Percentiles rank a stretch among this genome's conserved stretches.
These are phyloP conservation scores for Anethum foeniculum DNA, from an alignment of 140 eudicot species.

Conservation along the genomic window DNA sequence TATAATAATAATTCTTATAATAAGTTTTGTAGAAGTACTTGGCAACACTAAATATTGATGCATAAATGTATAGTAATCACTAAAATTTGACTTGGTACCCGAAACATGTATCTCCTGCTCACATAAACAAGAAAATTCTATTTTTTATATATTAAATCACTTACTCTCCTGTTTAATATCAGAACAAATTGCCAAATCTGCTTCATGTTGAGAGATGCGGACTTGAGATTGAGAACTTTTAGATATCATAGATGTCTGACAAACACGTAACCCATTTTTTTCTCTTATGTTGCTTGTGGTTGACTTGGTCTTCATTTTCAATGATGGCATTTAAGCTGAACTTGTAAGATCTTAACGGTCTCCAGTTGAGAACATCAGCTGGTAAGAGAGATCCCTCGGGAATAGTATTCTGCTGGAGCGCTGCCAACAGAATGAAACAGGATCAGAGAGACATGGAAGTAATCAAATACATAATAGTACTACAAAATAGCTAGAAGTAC, in stretches of 20 bases:
- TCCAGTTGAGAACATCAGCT: constrained; percentile 34
- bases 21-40: not conserved
- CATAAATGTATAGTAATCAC: not conserved
- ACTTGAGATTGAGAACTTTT: constrained; percentile 44
- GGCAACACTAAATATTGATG: not conserved
- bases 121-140: not conserved
- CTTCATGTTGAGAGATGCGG: constrained; percentile 34
- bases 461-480: not conserved
- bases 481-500: not conserved
- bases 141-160: not conserved
- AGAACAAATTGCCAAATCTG: constrained; percentile 25
- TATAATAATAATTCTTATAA: not conserved
- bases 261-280: constrained; percentile 63
- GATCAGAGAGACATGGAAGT: not conserved
- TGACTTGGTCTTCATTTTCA: constrained; percentile 88
- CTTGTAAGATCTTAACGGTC: constrained; percentile 20
- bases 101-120: not conserved
- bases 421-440: not conserved
- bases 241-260: constrained; percentile 66
- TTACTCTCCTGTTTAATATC: constrained; percentile 50
- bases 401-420: not conserved
- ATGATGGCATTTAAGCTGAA: constrained; percentile 83
- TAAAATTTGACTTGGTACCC: not conserved
- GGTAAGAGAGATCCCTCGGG: constrained; percentile 17
- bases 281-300: constrained; percentile 48